A percentile compares a stretch with the other conserved stretches of the same genome.
These are phyloP conservation scores for Chrysanthemum seticuspe DNA, from an alignment of 129 eudicot genomes.

Conservation along the genomic window DNA sequence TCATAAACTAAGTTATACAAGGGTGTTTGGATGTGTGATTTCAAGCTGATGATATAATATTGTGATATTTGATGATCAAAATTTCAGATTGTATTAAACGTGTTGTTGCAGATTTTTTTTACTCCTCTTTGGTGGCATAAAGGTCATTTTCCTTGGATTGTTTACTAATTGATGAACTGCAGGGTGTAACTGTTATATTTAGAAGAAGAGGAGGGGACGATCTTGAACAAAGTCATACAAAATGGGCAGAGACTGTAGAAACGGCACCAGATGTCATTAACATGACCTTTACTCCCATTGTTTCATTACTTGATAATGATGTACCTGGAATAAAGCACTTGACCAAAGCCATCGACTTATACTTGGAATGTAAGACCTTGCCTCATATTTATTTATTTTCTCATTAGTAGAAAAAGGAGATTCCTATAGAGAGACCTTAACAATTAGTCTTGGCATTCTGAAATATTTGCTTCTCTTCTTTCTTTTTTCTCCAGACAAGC, in stretches of 20 bases:
- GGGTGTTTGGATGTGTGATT: background rate
- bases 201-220: conserved; percentile 96
- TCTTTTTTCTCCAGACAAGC: conserved; percentile 56
- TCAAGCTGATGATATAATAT: conserved; percentile 1
- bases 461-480: conserved; percentile 1
- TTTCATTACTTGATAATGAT: conserved; percentile 68
- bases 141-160: background rate
- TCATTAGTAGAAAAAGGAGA: background rate
- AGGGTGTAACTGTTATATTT: conserved; percentile 89
- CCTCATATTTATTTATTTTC: background rate
- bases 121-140: background rate
- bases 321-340: conserved; percentile 78
- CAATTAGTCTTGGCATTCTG: background rate
- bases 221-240: conserved; percentile 80
- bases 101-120: background rate
- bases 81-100: background rate
- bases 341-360: conserved; percentile 81
- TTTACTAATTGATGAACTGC: conserved; percentile 25
- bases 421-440: background rate
- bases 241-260: conserved; percentile 82
- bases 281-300: conserved; percentile 86
- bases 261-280: conserved; percentile 86
- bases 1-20: background rate
- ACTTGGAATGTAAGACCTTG: conserved; percentile 73
- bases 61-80: conserved; percentile 2